phyloP scores from a whole-genome alignment of 257 asterid species.

The Ocimum tenuiflorum region DNA sequence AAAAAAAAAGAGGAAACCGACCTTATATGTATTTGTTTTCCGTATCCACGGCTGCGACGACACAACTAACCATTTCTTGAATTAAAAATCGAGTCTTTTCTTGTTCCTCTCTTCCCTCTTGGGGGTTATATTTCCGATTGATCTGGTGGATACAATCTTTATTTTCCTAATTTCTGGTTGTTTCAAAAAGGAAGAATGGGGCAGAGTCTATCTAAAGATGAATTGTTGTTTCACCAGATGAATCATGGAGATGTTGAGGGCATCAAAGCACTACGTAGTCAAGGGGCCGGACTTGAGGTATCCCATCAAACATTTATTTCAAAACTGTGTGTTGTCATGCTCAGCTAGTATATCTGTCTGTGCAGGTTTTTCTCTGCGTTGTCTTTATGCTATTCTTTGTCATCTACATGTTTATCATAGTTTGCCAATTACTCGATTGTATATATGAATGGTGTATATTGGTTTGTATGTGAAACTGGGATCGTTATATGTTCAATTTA shows the following conservation, averaged over 20 bases:
- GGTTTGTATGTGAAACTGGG: neutral
- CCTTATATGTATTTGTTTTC: neutral
- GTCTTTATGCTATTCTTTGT: neutral
- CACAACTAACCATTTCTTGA: neutral
- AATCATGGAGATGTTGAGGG: conserved; percentile 64
- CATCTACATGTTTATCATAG: neutral
- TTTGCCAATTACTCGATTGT: neutral
- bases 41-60: neutral
- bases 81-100: neutral
- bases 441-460: neutral
- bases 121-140: neutral
- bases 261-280: conserved; percentile 69
- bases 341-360: neutral
- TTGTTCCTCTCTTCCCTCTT: too few relatives aligned
- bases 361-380: neutral
- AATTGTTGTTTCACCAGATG: conserved; percentile 75
- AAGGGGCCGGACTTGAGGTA: conserved; percentile 99
- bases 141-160: neutral
- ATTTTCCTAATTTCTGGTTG: neutral
- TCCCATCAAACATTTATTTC: neutral
- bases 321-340: neutral
- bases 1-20: neutral
- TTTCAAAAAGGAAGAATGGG: conserved; percentile 44
- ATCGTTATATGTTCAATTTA: neutral
- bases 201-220: conserved; percentile 76